phyloP scores from a whole-genome alignment of 768 basidiomycete genomes.

The Rhizopogon vesiculosus region DNA sequence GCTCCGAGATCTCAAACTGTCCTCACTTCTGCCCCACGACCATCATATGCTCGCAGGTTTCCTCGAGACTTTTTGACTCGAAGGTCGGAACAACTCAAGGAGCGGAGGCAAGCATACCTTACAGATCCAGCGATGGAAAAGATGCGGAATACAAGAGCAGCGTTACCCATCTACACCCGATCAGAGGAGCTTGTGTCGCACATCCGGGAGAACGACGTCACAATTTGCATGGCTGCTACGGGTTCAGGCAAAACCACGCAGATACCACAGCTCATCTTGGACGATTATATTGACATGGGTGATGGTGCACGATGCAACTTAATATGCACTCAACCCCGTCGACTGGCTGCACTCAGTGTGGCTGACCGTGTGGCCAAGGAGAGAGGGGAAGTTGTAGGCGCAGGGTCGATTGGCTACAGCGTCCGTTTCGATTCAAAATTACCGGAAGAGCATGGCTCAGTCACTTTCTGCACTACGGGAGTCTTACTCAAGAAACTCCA shows the following conservation, averaged over 20 bases:
- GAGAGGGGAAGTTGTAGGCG: constrained; percentile 67
- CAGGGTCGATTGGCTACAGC: constrained; percentile 76
- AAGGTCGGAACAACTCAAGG: constrained; percentile 57
- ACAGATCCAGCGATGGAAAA: constrained; percentile 51
- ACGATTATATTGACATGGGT: constrained; percentile 73
- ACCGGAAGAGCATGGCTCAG: constrained; percentile 75
- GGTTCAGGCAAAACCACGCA: constrained; percentile 96
- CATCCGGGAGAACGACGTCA: constrained; percentile 75
- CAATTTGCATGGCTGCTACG: constrained; percentile 85
- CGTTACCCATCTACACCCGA: constrained; percentile 73
- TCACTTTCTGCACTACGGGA: constrained; percentile 93
- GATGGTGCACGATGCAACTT: constrained; percentile 85
- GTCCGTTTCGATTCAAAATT: constrained; percentile 84
- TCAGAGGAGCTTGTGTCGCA: constrained; percentile 62
- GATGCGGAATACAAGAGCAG: constrained; percentile 62
- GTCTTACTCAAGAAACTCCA: constrained; percentile 87
- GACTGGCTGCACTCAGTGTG: constrained; percentile 88
- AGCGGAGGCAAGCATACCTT: constrained; percentile 56
- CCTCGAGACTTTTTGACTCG: constrained; percentile 28
- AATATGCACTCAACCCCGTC: constrained; percentile 89
- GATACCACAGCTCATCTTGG: constrained; percentile 88
- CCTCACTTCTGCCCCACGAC: constrained; percentile 4
- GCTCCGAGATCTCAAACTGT: constrained; percentile 1
- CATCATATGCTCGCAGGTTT: constrained; percentile 22
- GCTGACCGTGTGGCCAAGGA: constrained; percentile 90